phyloP scores from a whole-genome alignment of 345 rosid genomes.

The Heritiera littoralis region DNA sequence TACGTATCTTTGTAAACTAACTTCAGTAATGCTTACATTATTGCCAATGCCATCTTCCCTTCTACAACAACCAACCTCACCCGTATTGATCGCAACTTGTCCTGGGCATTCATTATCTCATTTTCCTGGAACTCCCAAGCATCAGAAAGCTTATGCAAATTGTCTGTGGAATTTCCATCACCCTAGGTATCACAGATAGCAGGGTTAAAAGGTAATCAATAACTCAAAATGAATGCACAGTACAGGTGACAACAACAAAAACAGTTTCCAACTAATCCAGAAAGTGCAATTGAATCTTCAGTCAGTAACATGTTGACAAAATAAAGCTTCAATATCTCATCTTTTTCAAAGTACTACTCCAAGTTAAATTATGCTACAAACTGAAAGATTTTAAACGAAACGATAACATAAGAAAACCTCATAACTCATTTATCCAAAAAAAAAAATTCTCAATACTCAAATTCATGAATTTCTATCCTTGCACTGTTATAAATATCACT shows the following conservation, averaged over 20 bases:
- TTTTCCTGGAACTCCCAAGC: slow-evolving; percentile 83
- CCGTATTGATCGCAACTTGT: slow-evolving; percentile 70
- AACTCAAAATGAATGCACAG: slow-evolving; percentile 19
- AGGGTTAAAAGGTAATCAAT: slow-evolving; percentile 23
- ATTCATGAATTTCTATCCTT: neutral
- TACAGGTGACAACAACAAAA: neutral
- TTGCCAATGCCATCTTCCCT: slow-evolving; percentile 87
- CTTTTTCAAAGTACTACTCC: neutral
- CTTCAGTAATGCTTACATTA: slow-evolving; percentile 47
- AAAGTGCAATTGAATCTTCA: neutral
- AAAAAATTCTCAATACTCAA: slow-evolving; percentile 12
- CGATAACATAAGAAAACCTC: neutral
- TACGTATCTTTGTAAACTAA: slow-evolving; percentile 1
- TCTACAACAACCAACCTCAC: slow-evolving; percentile 80
- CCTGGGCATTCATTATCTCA: slow-evolving; percentile 66
- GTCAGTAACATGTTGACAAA: neutral
- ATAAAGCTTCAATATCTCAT: slow-evolving; percentile 11
- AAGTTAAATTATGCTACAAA: neutral
- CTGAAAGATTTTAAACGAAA: neutral
- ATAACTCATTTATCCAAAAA: neutral
- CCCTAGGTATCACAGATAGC: slow-evolving; percentile 34
- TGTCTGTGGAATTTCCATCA: slow-evolving; percentile 34
- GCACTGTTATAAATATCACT: slow-evolving; percentile 4
- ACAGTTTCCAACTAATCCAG: neutral
- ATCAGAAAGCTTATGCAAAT: slow-evolving; percentile 63